A percentile compares a stretch with the other conserved stretches of the same genome.
Evolutionary conservation across 352 stramenopile genomes (phyloP).

Genomic region (Globisporangium alternatum): DNA sequence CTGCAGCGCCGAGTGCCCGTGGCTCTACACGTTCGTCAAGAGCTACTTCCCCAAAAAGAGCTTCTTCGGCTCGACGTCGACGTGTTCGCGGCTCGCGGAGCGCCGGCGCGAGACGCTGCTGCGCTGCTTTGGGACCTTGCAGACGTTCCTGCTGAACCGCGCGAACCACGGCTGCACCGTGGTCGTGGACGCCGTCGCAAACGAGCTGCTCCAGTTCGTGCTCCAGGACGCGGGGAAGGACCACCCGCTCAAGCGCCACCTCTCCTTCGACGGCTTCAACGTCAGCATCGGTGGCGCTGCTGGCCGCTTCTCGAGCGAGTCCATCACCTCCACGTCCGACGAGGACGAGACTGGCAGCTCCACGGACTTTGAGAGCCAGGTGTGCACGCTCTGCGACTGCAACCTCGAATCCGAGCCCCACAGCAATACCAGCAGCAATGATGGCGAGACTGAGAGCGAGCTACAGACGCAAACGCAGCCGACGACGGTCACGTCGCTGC

Average conservation of each 20-base stretch:
- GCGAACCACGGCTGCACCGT: slow-evolving; percentile 37
- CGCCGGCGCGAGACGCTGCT: slow-evolving; percentile 23
- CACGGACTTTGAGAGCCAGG: slow-evolving; percentile 3
- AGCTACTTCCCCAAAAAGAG: slow-evolving; percentile 41
- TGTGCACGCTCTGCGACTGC: slow-evolving; percentile 16
- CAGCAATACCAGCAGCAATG: background rate
- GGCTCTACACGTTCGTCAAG: slow-evolving; percentile 38
- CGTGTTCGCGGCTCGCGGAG: slow-evolving; percentile 11
- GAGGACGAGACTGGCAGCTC: slow-evolving; percentile 19
- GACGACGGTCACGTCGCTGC: background rate
- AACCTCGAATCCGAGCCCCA: slow-evolving; percentile 10
- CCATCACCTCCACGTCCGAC: slow-evolving; percentile 17
- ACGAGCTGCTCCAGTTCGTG: slow-evolving; percentile 25
- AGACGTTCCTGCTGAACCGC: slow-evolving; percentile 32
- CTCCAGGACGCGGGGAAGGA: slow-evolving; percentile 9
- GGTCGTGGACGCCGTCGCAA: slow-evolving; percentile 29
- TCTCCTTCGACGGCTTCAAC: slow-evolving; percentile 1
- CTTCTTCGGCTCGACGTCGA: slow-evolving; percentile 9
- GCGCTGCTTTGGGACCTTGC: slow-evolving; percentile 29
- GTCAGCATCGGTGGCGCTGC: background rate
- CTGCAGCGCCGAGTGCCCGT: slow-evolving; percentile 41
- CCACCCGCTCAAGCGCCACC: slow-evolving; percentile 7
- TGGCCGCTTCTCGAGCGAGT: slow-evolving; percentile 13
- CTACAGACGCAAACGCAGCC: background rate
- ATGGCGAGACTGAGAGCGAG: background rate